A percentile compares a stretch with the other conserved stretches of the same genome.
These are phyloP conservation scores for Encephalitozoon cuniculi DNA, from an alignment of 371 early-diverging fungal species.

Conservation along the genomic window DNA sequence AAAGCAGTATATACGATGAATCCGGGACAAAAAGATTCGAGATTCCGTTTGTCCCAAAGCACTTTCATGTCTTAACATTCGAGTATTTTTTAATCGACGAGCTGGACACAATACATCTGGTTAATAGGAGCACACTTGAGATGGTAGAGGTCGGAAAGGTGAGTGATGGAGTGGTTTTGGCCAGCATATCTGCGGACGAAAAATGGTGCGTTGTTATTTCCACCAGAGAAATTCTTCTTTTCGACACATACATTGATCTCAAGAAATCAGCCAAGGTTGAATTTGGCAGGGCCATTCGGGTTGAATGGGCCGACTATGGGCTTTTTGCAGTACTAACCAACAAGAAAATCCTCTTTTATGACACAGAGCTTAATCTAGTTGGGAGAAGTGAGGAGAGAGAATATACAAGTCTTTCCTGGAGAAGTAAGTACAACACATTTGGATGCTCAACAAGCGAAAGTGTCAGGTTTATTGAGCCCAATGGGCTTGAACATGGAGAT, in stretches of 20 bases:
- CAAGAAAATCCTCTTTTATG: background rate
- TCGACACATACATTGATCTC: constrained; percentile 15
- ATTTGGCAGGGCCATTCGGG: background rate
- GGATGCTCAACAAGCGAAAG: background rate
- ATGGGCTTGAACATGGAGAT: constrained; percentile 24
- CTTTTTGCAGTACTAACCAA: constrained; percentile 1
- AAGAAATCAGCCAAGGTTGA: background rate
- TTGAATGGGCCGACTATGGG: constrained; percentile 9
- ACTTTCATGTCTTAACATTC: background rate
- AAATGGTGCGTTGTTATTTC: constrained; percentile 4
- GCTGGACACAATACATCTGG: background rate
- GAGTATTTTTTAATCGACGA: background rate
- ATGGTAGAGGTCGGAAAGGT: background rate
- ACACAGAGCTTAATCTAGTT: background rate
- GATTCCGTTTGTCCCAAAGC: background rate
- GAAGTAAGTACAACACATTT: constrained; percentile 23
- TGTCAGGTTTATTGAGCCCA: background rate
- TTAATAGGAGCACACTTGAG: background rate
- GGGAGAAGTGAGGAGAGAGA: background rate
- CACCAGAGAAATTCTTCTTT: constrained; percentile 1
- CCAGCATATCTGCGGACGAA: constrained; percentile 8
- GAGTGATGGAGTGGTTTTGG: background rate
- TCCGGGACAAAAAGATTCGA: background rate
- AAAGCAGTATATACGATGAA: background rate
- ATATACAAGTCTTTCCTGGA: background rate